Evolutionary conservation across 2,329 filamentous ascomycete species (phyloP).

Genomic region (Aspergillus sp.): DNA sequence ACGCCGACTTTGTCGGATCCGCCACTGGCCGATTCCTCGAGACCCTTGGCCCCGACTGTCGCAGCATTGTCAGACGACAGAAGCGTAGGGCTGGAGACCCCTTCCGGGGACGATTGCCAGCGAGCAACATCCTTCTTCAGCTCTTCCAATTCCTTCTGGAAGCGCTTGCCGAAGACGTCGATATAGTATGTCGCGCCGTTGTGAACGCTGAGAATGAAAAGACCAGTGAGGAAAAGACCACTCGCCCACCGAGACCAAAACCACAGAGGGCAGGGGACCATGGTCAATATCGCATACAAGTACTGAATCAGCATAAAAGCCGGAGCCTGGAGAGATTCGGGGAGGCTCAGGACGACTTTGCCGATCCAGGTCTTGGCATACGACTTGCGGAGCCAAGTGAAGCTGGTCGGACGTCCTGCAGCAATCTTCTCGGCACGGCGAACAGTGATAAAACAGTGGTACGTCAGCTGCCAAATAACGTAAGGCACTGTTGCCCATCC

Average conservation of each 20-base stretch:
- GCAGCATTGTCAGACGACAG: slow-evolving; percentile 26
- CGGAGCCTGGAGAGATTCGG: slow-evolving; percentile 73
- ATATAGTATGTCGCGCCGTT: slow-evolving; percentile 98
- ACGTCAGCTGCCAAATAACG: slow-evolving; percentile 84
- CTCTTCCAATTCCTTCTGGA: slow-evolving; percentile 92
- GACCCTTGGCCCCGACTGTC: slow-evolving; percentile 19
- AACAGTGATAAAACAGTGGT: slow-evolving; percentile 94
- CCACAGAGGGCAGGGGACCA: slow-evolving; percentile 93
- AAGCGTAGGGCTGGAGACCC: slow-evolving; percentile 31
- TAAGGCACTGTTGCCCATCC: slow-evolving; percentile 94
- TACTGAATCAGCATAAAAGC: slow-evolving; percentile 98
- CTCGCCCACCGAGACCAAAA: slow-evolving; percentile 86
- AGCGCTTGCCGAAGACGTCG: slow-evolving; percentile 93
- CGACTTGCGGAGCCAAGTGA: slow-evolving; percentile 92
- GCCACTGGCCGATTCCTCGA: slow-evolving; percentile 23
- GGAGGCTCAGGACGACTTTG: slow-evolving; percentile 76
- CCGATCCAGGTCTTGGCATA: slow-evolving; percentile 91
- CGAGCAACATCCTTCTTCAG: slow-evolving; percentile 86
- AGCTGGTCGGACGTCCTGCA: slow-evolving; percentile 90
- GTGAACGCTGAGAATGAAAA: slow-evolving; percentile 96
- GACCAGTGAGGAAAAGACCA: slow-evolving; percentile 69
- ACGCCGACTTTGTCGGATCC: slow-evolving; percentile 31
- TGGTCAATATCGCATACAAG: slow-evolving; percentile 82
- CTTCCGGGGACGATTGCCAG: slow-evolving; percentile 64
- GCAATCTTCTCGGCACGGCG: slow-evolving; percentile 94